Conservation (phyloP, 257 asterid genomes). For the Nicotiana obtusifolia region DNA sequence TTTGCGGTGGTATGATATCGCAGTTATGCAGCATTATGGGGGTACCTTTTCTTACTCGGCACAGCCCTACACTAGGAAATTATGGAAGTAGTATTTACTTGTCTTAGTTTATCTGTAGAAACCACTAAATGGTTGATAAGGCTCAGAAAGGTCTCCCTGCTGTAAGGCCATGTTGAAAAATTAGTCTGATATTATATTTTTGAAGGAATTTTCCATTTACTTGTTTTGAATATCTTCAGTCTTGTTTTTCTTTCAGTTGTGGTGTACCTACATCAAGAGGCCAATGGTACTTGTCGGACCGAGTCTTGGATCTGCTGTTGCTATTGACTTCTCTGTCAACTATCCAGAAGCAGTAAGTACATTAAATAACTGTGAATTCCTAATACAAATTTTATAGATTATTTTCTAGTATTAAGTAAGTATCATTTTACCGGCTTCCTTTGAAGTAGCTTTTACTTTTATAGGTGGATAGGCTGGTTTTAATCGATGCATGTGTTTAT, state of each 20-base stretch:
- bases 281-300: slow-evolving; percentile 92
- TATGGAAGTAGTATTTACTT: neutral
- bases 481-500: slow-evolving; percentile 87
- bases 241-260: slow-evolving; percentile 37
- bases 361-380: slow-evolving; percentile 6
- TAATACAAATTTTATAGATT: neutral
- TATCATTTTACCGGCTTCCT: neutral
- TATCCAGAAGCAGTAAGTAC: slow-evolving; percentile 76
- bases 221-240: neutral
- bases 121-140: neutral
- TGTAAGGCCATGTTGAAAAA: neutral
- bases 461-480: slow-evolving; percentile 84
- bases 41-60: neutral
- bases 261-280: slow-evolving; percentile 63
- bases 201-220: neutral
- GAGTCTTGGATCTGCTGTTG: slow-evolving; percentile 93
- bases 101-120: neutral
- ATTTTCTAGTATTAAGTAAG: neutral
- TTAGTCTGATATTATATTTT: neutral
- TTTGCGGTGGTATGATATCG: neutral
- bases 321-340: slow-evolving; percentile 64
- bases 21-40: neutral
- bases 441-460: slow-evolving; percentile 8
- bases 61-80: neutral
- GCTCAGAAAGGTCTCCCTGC: neutral